Percentiles rank a stretch among this genome's conserved stretches.
Conservation (phyloP, 306 rosid genomes). For the Dryas alaskensis region DNA sequence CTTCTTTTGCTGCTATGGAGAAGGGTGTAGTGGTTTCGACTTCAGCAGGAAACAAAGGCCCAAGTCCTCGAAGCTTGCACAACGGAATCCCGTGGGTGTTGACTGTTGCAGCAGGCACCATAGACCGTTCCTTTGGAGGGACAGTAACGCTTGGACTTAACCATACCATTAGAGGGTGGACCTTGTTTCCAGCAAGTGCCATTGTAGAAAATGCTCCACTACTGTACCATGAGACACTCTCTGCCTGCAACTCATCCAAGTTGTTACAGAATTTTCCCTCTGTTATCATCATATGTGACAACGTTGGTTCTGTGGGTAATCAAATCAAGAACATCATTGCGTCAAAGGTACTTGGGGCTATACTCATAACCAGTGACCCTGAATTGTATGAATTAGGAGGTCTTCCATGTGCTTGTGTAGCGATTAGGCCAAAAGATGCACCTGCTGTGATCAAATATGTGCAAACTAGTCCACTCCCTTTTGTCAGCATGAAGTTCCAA, state of each 20-base stretch:
- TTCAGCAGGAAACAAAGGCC: slow-evolving; percentile 23
- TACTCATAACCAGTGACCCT: slow-evolving; percentile 33
- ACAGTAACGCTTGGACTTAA: neutral
- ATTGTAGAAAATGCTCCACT: slow-evolving; percentile 1
- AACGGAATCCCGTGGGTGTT: slow-evolving; percentile 25
- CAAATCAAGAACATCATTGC: neutral
- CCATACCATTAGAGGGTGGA: neutral
- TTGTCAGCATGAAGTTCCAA: slow-evolving; percentile 31
- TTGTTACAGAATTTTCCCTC: neutral
- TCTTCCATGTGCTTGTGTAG: slow-evolving; percentile 22
- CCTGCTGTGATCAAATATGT: slow-evolving; percentile 7
- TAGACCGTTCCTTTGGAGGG: slow-evolving; percentile 16
- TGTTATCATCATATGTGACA: slow-evolving; percentile 32
- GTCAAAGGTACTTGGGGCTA: slow-evolving; percentile 28
- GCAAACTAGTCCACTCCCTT: slow-evolving; percentile 3
- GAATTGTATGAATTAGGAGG: slow-evolving; percentile 15
- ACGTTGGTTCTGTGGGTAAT: neutral
- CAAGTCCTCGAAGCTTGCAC: neutral
- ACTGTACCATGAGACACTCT: neutral
- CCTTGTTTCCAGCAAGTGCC: slow-evolving; percentile 8
- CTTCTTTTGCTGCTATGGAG: slow-evolving; percentile 25
- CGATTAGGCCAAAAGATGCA: slow-evolving; percentile 21
- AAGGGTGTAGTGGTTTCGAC: slow-evolving; percentile 20
- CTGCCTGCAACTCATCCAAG: slow-evolving; percentile 23
- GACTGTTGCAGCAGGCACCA: slow-evolving; percentile 17